Evolutionary conservation across 345 rosid genomes (phyloP), one percentile per base, ranked within the genome.

Genomic region (Dimocarpus longan): DNA sequence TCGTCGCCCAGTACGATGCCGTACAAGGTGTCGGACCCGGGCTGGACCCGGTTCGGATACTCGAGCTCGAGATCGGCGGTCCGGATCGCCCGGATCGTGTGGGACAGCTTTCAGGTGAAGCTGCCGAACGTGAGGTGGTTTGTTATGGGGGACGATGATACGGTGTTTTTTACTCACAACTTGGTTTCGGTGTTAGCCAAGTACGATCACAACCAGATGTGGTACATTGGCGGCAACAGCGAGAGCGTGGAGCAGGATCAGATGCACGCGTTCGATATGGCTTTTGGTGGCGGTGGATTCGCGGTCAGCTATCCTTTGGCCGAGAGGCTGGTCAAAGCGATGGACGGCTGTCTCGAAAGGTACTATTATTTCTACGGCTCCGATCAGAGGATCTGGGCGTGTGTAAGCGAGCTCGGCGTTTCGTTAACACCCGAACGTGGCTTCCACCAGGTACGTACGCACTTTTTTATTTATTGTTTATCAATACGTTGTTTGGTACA

Each of bases 121-220:
- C 66, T 84, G 63, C 90, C 90, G 0, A 71, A 85, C 12, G 95
- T 93, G 40, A 67, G 98, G 82, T 95, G 98, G 98, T 92, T 93
- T 80, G 97, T 95, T 18, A 88, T 95, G 97, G 98, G 98, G 50
- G 98, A 95, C 18, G 98, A 95, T 42, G 98, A 92, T 57, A 91
- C 98, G 50, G 91, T 95, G 80, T 93, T 82, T 80, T 93, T 88
- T 85, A 52, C 90, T 0, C 85, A 86, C 4, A 93, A 92, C 82
- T 78, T 95, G 60, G 92, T 91, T 16, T 83, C 90, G 75, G 91
- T 90, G 71, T 74, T 95, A 40, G 80, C 87, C 6, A 91, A 77
- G 78, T 90, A 91, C 80, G 98, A 95, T 75, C 93, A 95, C 64
- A 78, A 79, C 19, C 85, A 88, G 88, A 90, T 92, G 97, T 93